phyloP scores from a whole-genome alignment of 768 basidiomycete genomes.

The Macrocybe gigantea region DNA sequence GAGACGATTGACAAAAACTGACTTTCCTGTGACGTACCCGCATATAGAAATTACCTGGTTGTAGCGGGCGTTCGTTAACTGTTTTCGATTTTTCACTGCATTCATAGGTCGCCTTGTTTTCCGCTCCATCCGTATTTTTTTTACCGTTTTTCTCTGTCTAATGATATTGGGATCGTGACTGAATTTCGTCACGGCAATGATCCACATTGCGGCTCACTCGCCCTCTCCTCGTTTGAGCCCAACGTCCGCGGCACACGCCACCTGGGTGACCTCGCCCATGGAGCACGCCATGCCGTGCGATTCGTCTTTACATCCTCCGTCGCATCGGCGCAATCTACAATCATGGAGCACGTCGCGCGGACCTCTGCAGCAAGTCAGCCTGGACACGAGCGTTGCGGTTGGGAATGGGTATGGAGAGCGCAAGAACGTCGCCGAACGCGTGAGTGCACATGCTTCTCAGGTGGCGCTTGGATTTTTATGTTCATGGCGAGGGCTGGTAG shows the following conservation, averaged over 20 bases:
- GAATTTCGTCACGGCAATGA: conserved; percentile 25
- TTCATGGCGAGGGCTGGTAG: conserved; percentile 7
- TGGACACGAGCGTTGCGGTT: conserved; percentile 22
- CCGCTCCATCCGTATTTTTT: too few relatives aligned
- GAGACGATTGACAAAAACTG: too few relatives aligned
- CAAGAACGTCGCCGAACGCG: conserved; percentile 38
- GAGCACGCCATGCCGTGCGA: conserved; percentile 19
- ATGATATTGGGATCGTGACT: too few relatives aligned
- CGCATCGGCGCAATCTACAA: conserved; percentile 17
- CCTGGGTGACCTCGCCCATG: conserved; percentile 30
- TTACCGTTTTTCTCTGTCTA: too few relatives aligned
- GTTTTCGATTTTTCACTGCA: too few relatives aligned
- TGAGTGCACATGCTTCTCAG: conserved; percentile 8
- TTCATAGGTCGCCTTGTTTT: too few relatives aligned
- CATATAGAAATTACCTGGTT: too few relatives aligned
- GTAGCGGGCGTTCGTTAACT: too few relatives aligned
- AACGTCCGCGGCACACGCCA: conserved; percentile 41
- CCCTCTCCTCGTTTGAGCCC: conserved; percentile 43
- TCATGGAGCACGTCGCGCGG: too few relatives aligned
- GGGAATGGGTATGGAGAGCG: conserved; percentile 40
- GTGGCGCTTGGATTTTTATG: too few relatives aligned
- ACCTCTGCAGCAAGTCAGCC: conserved; percentile 23
- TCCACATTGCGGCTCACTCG: conserved; percentile 41
- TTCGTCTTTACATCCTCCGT: conserved; percentile 38
- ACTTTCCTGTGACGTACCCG: too few relatives aligned